Evolutionary conservation across 1,284 basidiomycete species (phyloP).

Genomic region (Kwoniella shivajii): DNA sequence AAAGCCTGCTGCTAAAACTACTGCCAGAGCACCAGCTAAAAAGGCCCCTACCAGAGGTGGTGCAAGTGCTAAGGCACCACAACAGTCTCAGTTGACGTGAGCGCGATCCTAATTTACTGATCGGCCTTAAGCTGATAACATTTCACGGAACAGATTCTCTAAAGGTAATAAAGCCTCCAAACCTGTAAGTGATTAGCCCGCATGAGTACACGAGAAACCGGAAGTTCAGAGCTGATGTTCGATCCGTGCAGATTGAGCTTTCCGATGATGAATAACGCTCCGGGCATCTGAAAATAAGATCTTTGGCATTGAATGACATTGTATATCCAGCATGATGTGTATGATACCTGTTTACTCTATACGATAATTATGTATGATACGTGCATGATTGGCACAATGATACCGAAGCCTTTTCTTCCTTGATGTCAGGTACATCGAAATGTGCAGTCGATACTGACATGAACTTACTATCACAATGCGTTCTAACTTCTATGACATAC

Average conservation of each 20-base stretch:
- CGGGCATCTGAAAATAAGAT: neutral
- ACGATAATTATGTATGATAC: neutral
- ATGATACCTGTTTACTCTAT: neutral
- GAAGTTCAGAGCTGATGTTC: neutral
- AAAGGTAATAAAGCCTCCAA: constrained; percentile 9
- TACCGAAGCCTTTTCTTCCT: too few relatives aligned
- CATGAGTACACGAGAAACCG: neutral
- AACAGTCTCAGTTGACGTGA: constrained; percentile 62
- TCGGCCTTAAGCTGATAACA: neutral
- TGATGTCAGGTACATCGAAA: too few relatives aligned
- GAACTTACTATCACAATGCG: too few relatives aligned
- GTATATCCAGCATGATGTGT: neutral
- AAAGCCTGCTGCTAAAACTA: constrained; percentile 23
- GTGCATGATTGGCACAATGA: too few relatives aligned
- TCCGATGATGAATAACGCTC: constrained; percentile 5
- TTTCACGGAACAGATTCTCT: neutral
- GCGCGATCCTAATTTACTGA: neutral
- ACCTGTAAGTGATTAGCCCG: neutral
- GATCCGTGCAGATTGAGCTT: constrained; percentile 12
- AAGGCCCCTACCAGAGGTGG: constrained; percentile 48
- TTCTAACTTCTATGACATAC: too few relatives aligned
- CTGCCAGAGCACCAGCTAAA: constrained; percentile 60
- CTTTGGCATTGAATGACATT: neutral
- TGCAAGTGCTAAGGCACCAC: constrained; percentile 42
- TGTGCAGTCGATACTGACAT: too few relatives aligned